These are phyloP conservation scores for Endotrypanum monterogeii DNA, from an alignment of 208 protist species.

Conservation along the genomic window DNA sequence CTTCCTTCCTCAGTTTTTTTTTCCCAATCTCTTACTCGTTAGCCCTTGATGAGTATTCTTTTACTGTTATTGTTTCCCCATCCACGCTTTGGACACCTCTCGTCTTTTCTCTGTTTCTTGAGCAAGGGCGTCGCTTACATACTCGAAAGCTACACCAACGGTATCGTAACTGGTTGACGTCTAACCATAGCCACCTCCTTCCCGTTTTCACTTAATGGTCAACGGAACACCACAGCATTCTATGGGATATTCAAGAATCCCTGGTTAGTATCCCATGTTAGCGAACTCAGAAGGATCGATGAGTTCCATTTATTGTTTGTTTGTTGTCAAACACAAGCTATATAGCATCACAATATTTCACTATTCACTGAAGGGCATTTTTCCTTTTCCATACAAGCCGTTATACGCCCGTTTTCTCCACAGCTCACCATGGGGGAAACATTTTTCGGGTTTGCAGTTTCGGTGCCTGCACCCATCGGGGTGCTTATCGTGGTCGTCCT, in stretches of 20 bases:
- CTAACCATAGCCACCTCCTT: background rate
- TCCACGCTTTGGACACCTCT: background rate
- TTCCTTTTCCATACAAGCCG: background rate
- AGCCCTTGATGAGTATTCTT: background rate
- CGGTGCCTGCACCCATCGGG: constrained; percentile 35
- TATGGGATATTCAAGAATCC: background rate
- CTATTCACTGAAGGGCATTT: background rate
- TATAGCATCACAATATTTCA: background rate
- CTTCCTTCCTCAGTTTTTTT: background rate
- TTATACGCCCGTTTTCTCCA: background rate
- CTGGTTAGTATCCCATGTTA: background rate
- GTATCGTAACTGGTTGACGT: background rate
- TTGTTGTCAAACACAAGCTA: background rate
- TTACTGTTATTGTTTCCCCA: background rate
- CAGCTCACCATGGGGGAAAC: constrained; percentile 7
- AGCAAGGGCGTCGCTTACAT: background rate
- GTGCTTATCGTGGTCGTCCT: constrained; percentile 46
- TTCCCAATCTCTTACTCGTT: background rate
- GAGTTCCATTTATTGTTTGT: background rate
- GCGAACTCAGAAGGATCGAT: background rate
- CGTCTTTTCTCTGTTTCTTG: background rate
- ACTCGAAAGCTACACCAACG: background rate
- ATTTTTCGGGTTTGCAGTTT: constrained; percentile 50
- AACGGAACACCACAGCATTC: constrained; percentile 3
- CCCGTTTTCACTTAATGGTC: constrained; percentile 9